These are phyloP conservation scores for Termitomyces heimii DNA, from an alignment of 768 basidiomycete species.

Conservation along the genomic window DNA sequence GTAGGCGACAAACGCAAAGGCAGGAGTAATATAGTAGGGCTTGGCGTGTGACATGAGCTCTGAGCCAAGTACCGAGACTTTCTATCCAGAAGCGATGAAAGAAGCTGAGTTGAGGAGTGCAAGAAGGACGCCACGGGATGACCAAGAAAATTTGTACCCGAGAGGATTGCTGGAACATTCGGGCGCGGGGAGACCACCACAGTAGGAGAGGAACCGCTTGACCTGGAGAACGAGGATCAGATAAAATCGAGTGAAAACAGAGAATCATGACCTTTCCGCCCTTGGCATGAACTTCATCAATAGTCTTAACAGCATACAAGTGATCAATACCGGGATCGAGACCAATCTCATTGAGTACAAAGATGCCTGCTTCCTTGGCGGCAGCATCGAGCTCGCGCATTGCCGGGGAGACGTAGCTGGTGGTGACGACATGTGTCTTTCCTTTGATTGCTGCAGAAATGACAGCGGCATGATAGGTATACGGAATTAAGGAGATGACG, in stretches of 20 bases:
- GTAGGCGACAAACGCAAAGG: constrained; percentile 94
- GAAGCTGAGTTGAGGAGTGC: constrained; percentile 89
- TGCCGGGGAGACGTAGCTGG: constrained; percentile 88
- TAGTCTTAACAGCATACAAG: constrained; percentile 89
- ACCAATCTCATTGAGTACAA: constrained; percentile 97
- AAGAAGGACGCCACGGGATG: constrained; percentile 90
- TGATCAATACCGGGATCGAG: constrained; percentile 96
- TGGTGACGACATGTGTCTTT: constrained; percentile 93
- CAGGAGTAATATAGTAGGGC: constrained; percentile 93
- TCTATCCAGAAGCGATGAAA: constrained; percentile 63
- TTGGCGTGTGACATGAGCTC: constrained; percentile 89
- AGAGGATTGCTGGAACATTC: constrained; percentile 91
- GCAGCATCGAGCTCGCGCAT: constrained; percentile 83
- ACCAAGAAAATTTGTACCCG: constrained; percentile 99
- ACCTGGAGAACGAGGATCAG: constrained; percentile 36
- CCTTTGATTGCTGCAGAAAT: constrained; percentile 88
- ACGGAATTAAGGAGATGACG: constrained; percentile 95
- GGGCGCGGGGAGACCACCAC: constrained; percentile 92
- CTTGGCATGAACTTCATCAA: constrained; percentile 86
- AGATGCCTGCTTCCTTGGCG: constrained; percentile 82
- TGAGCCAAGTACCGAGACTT: constrained; percentile 62
- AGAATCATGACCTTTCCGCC: constrained; percentile 76
- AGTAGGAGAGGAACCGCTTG: constrained; percentile 90
- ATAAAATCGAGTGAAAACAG: not conserved
- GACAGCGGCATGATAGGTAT: constrained; percentile 83